phyloP scores from a whole-genome alignment of 805 yeast species.

The Wickerhamiella slavikovae region DNA sequence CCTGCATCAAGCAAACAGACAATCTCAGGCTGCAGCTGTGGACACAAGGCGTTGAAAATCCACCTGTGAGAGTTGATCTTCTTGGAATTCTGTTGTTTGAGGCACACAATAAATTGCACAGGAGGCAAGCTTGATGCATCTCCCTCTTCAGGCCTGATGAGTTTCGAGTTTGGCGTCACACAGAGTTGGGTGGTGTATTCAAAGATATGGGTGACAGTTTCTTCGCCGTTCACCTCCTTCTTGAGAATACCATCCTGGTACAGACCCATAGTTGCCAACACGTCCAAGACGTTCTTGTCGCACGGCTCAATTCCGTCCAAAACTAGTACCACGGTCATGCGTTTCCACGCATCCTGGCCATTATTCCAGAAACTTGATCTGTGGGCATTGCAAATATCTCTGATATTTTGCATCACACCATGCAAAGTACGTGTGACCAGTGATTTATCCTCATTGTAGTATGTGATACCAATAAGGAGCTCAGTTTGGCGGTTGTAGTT shows the following conservation, averaged over 20 bases:
- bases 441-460: slow-evolving; percentile 47
- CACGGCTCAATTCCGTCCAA: slow-evolving; percentile 49
- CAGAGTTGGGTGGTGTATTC: slow-evolving; percentile 39
- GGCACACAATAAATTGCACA: slow-evolving; percentile 37
- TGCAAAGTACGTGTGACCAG: slow-evolving; percentile 39
- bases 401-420: slow-evolving; percentile 43
- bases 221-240: slow-evolving; percentile 34
- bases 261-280: slow-evolving; percentile 42
- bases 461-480: slow-evolving; percentile 39
- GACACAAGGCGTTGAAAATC: slow-evolving; percentile 47
- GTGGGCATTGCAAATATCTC: slow-evolving; percentile 33
- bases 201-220: slow-evolving; percentile 43
- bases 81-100: slow-evolving; percentile 42
- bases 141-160: slow-evolving; percentile 35
- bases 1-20: slow-evolving; percentile 43
- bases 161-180: slow-evolving; percentile 22
- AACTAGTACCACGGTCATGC: slow-evolving; percentile 40
- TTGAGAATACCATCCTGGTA: slow-evolving; percentile 50
- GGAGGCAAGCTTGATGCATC: slow-evolving; percentile 30
- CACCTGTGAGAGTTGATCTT: slow-evolving; percentile 49
- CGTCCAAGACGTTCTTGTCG: slow-evolving; percentile 39
- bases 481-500: slow-evolving; percentile 41
- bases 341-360: slow-evolving; percentile 40
- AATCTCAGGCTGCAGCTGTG: slow-evolving; percentile 34
- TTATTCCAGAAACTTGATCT: slow-evolving; percentile 25